Base-by-base conservation (phyloP, 2,329 filamentous ascomycete species). In the Aspergillus transmontanensis region DNA sequence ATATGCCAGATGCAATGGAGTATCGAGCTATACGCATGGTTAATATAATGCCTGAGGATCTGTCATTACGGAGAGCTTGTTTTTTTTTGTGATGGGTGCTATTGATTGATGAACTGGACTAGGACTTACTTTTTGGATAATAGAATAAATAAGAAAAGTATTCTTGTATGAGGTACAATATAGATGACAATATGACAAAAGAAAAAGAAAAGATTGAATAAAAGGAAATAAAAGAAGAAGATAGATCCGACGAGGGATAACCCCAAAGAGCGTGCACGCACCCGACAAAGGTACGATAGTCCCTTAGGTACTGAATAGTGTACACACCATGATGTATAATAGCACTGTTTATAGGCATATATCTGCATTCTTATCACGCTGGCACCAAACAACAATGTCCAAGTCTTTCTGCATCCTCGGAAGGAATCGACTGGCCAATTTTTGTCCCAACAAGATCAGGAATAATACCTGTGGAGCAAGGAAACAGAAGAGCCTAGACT, bases 371-470 rank as follows among this genome's bases (percentile, higher is more conserved):
- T 50, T 59, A 65, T 30, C 45, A 67, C 67, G 60, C 66, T 70
- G 68, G 68, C 68, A 56, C 68, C 67, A 70, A 63, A 69, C 63
- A 70, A 59, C 50, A 36, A 32, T 54, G 58, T 60, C 64, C 68
- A 70, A 65, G 66, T 64, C 60, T 59, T 60, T 57, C 57, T 51
- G 32, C 41, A 30, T 56, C 23, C 12, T 36, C 55, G 9, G 21
- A 36, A 32, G 41, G 43, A 50, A 36, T 54, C 39, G 21, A 41
- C 19, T 32, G 55, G 59, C 59, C 51, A 55, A 32, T n/a, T 23
- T 48, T 30, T 23, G 12, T 21, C 19, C 28, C 45, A 34, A 30
- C 23, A 32, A 46, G 16, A 30, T 19, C 23, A 46, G 23, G n/a
- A 50, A 26, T 16, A 11, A 53, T 12, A 21, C 12, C 11, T 55